Percentiles rank a stretch among this genome's conserved stretches.
phyloP scores from a whole-genome alignment of 2,329 filamentous ascomycete species.

The Zymoseptoria brevis region DNA sequence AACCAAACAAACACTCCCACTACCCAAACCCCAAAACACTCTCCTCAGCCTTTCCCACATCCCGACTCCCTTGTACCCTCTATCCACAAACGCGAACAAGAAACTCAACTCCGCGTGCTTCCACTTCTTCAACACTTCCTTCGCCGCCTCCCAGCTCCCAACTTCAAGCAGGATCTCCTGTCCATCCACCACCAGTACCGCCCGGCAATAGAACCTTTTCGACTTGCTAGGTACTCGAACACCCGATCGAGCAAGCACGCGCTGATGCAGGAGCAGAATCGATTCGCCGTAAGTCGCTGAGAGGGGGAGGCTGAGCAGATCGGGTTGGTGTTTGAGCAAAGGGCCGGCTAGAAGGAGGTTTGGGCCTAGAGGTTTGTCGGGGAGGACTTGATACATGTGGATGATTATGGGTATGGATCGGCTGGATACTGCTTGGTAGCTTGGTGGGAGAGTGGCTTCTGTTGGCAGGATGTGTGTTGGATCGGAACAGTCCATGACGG shows the following conservation, averaged over 20 bases:
- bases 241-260: conserved; percentile 1
- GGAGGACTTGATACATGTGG: not conserved
- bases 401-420: not conserved
- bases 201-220: not conserved
- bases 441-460: not conserved
- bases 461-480: not conserved
- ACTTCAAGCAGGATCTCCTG: conserved; percentile 8
- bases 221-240: not conserved
- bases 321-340: not conserved
- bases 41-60: not conserved
- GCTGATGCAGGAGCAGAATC: not conserved
- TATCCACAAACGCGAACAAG: conserved; percentile 7
- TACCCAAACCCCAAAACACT: not conserved
- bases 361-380: not conserved
- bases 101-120: conserved; percentile 4
- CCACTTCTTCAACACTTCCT: conserved; percentile 4
- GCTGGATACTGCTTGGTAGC: not conserved
- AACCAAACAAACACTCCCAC: conserved; percentile 2
- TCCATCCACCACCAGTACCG: not conserved
- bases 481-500: not conserved
- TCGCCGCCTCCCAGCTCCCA: conserved; percentile 11
- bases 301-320: not conserved
- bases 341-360: not conserved
- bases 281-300: not conserved
- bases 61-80: not conserved